These are phyloP conservation scores for Lagenaria siceraria DNA, from an alignment of 306 rosid genomes.

Conservation along the genomic window DNA sequence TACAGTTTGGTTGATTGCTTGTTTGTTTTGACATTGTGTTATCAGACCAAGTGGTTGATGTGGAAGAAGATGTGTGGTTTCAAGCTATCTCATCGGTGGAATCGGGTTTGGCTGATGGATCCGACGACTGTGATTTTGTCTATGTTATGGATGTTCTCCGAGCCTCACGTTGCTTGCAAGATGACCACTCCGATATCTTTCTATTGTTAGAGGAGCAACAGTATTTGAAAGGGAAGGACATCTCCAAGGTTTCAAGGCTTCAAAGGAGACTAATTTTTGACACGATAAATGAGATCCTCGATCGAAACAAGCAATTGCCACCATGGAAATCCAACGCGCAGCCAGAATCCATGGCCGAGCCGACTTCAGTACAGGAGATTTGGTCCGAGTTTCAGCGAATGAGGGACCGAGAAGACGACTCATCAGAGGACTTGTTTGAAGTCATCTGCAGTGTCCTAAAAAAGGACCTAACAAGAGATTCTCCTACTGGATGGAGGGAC, in stretches of 20 bases:
- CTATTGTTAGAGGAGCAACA: slow-evolving; percentile 60
- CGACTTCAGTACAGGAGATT: slow-evolving; percentile 22
- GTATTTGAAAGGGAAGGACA: slow-evolving; percentile 50
- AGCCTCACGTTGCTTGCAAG: slow-evolving; percentile 45
- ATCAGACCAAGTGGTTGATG: slow-evolving; percentile 47
- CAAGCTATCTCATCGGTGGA: slow-evolving; percentile 28
- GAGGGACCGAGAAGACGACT: slow-evolving; percentile 23
- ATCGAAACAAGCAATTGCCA: slow-evolving; percentile 40
- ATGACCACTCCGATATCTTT: slow-evolving; percentile 50
- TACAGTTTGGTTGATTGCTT: background rate
- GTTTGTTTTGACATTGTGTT: background rate
- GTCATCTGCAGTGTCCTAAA: slow-evolving; percentile 54
- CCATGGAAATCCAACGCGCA: slow-evolving; percentile 51
- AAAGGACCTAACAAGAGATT: slow-evolving; percentile 62
- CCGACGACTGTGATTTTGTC: slow-evolving; percentile 43
- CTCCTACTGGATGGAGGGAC: slow-evolving; percentile 46
- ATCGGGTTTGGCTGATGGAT: slow-evolving; percentile 26
- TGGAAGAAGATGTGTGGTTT: slow-evolving; percentile 63
- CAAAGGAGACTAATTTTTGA: slow-evolving; percentile 64
- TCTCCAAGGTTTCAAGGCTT: slow-evolving; percentile 35
- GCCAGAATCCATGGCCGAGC: slow-evolving; percentile 5
- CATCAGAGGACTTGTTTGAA: slow-evolving; percentile 53
- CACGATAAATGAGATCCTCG: slow-evolving; percentile 46
- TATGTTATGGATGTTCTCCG: slow-evolving; percentile 62
- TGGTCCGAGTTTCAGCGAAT: slow-evolving; percentile 60